Base-by-base conservation (phyloP, 148 eudicot species). In the Agrostemma githago region DNA sequence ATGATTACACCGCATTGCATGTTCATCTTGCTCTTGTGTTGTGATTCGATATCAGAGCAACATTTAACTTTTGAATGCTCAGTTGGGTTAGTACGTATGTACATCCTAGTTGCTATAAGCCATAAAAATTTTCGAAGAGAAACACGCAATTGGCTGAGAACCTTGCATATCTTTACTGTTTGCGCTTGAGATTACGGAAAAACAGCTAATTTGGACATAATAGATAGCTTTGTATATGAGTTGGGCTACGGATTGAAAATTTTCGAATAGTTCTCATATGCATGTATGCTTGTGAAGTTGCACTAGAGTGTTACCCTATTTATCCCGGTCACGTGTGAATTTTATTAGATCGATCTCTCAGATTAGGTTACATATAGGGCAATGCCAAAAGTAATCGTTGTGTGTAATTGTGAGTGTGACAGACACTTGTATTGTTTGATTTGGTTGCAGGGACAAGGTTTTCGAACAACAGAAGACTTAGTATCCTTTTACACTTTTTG, bases 391-490 rank as follows among this genome's bases (percentile, higher is more conserved):
- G 3, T n/a, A 4, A 20, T n/a, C n/a, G n/a, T 14, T 21, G 8
- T 68, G 34, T 68, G 51, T 20, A 38, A 11, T 66, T 72, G 58
- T 66, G 66, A 43, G 11, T 38, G 19, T 63, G 44, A 19, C n/a
- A 39, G 44, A 66, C 16, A 54, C 43, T 54, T 26, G 0, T 19
- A 26, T 70, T 54, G 17, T 2, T 63, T 62, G 20, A n/a, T 16
- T 41, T 75, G n/a, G 39, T 82, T 88, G 81, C 97, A 93, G 98
- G 95, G 98, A 93, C 82, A 93, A 93, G 84, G 80, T 91, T 71
- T 89, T 93, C 67, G 92, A 88, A 80, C 90, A 86, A 62, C 97
- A 93, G 80, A 89, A 93, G 88, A 87, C 83, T 43, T 91, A 85
- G 95, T 91, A 93, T 93, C 95, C 97, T 93, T 86, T 53, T 48